A percentile compares a stretch with the other conserved stretches of the same genome.
These are phyloP conservation scores for Cinnamomum chago DNA, from an alignment of 164 flowering plant genomes.

Conservation along the genomic window DNA sequence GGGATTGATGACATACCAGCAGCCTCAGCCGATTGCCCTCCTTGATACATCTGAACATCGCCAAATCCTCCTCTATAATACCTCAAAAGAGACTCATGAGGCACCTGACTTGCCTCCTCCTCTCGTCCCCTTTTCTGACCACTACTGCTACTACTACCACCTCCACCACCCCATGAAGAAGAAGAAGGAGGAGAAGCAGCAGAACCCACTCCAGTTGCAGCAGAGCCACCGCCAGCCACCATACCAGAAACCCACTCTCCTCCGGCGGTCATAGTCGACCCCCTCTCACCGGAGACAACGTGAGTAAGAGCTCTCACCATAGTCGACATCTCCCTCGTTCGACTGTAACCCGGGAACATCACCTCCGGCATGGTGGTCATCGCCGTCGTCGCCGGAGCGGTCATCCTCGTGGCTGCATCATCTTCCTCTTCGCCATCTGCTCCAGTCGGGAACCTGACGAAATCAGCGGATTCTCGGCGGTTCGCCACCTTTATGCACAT, in stretches of 20 bases:
- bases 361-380: background rate
- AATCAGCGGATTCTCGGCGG: background rate
- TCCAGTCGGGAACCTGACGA: background rate
- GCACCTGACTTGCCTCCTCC: conserved; percentile 14
- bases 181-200: conserved; percentile 6
- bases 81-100: background rate
- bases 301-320: conserved; percentile 56
- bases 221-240: background rate
- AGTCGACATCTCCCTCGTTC: conserved; percentile 45
- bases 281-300: conserved; percentile 41
- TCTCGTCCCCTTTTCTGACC: conserved; percentile 32
- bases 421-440: conserved; percentile 4
- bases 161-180: conserved; percentile 2
- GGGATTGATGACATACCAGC: conserved; percentile 5
- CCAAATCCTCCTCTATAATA: conserved; percentile 10
- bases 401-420: background rate
- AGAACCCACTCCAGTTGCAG: background rate
- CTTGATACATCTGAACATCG: conserved; percentile 10
- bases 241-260: background rate
- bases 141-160: background rate
- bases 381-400: background rate
- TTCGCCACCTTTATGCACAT: conserved; percentile 18
- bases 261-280: background rate
- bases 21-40: conserved; percentile 11
- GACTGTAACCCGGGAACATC: background rate